phyloP scores from a whole-genome alignment of 352 stramenopile species.

The Phytophthora cactorum region DNA sequence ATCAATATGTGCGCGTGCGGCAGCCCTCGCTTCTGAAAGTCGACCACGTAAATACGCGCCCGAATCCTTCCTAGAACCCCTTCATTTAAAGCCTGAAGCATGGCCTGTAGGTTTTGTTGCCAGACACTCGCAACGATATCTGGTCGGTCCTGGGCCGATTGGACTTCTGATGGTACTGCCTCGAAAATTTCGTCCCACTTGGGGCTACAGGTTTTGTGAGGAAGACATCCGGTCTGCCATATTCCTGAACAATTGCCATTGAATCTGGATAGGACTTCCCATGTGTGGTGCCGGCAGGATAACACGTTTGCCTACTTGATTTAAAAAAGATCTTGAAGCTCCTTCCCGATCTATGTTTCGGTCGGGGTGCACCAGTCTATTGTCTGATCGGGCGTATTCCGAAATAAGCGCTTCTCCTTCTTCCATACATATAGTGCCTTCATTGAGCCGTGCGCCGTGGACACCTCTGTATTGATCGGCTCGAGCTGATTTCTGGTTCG shows the following conservation, averaged over 20 bases:
- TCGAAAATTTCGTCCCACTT: neutral
- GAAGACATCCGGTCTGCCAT: neutral
- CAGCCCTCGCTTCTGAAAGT: neutral
- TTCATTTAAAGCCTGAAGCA: neutral
- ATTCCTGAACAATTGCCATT: neutral
- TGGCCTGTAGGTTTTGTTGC: neutral
- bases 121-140: neutral
- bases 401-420: neutral
- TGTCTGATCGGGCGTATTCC: neutral
- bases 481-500: neutral
- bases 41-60: slow-evolving; percentile 1
- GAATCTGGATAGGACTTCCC: neutral
- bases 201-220: neutral
- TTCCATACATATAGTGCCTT: neutral
- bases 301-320: neutral
- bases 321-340: neutral
- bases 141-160: neutral
- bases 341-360: neutral
- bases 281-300: neutral
- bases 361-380: neutral
- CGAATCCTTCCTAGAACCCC: neutral
- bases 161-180: neutral
- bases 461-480: neutral
- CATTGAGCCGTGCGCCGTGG: neutral
- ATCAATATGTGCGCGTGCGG: neutral